A percentile compares a stretch with the other conserved stretches of the same genome.
These are phyloP conservation scores for Madurella fahalii DNA, from an alignment of 2,329 filamentous ascomycete genomes.

Conservation along the genomic window DNA sequence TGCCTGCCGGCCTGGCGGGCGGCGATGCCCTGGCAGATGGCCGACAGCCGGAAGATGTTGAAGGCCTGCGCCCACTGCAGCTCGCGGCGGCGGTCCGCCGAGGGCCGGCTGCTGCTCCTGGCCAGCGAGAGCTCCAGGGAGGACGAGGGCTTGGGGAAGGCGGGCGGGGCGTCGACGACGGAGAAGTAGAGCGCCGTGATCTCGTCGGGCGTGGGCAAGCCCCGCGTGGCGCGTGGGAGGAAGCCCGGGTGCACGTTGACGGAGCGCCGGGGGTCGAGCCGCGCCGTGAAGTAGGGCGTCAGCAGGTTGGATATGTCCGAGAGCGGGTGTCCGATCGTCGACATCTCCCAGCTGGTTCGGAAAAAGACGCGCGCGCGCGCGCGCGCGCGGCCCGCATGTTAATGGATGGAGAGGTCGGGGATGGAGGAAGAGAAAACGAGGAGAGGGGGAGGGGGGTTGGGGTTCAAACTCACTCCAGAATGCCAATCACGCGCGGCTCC, in stretches of 20 bases:
- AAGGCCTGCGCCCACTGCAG: slow-evolving; percentile 60
- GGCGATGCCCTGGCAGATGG: slow-evolving; percentile 81
- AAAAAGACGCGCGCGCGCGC: too few relatives aligned
- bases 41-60: slow-evolving; percentile 56
- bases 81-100: slow-evolving; percentile 39
- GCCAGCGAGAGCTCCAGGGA: slow-evolving; percentile 19
- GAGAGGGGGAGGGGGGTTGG: not conserved
- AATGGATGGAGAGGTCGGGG: not conserved
- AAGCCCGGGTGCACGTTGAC: slow-evolving; percentile 47
- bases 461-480: slow-evolving; percentile 70
- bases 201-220: slow-evolving; percentile 40
- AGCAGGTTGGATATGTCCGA: slow-evolving; percentile 83
- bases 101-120: slow-evolving; percentile 34
- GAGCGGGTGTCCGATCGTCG: slow-evolving; percentile 91
- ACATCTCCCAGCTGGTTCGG: slow-evolving; percentile 79
- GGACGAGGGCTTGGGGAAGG: slow-evolving; percentile 3
- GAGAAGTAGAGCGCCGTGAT: slow-evolving; percentile 38
- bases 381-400: slow-evolving; percentile 16
- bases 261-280: slow-evolving; percentile 26
- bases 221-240: slow-evolving; percentile 58
- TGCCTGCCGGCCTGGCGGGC: slow-evolving; percentile 80
- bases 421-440: not conserved
- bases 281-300: slow-evolving; percentile 44
- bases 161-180: slow-evolving; percentile 32
- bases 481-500: slow-evolving; percentile 82